Percentiles rank a stretch among this genome's conserved stretches.
Conservation (phyloP, 306 rosid genomes). For the Pyrus communis region DNA sequence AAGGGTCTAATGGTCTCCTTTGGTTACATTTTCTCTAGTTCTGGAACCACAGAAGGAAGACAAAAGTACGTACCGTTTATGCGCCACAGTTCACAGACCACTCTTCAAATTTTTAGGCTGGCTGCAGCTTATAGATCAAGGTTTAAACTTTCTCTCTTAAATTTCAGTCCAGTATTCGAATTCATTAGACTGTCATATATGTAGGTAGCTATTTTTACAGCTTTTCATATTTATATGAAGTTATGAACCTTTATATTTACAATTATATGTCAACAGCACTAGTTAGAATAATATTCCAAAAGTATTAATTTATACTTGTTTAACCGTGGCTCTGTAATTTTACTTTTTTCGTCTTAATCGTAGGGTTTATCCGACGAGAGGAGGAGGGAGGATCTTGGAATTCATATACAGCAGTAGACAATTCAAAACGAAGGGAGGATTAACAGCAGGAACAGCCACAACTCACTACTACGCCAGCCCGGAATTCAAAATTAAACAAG, state of each 20-base stretch:
- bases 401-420: slow-evolving; percentile 81
- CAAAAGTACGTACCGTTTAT: slow-evolving; percentile 89
- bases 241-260: neutral
- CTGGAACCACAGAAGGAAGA: slow-evolving; percentile 93
- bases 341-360: neutral
- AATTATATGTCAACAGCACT: neutral
- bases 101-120: slow-evolving; percentile 75
- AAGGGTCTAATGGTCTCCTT: neutral
- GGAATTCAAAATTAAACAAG: slow-evolving; percentile 82
- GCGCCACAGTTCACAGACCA: slow-evolving; percentile 74
- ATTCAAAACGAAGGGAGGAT: slow-evolving; percentile 67
- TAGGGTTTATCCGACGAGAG: slow-evolving; percentile 65
- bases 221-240: neutral
- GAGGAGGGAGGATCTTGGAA: slow-evolving; percentile 74
- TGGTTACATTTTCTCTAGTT: slow-evolving; percentile 30
- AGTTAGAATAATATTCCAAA: neutral
- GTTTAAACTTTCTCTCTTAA: slow-evolving; percentile 13
- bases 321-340: neutral
- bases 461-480: slow-evolving; percentile 84
- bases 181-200: neutral
- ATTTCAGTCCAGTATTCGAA: neutral
- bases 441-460: slow-evolving; percentile 79
- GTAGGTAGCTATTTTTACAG: neutral
- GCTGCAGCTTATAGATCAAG: slow-evolving; percentile 90
- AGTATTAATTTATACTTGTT: neutral